Evolutionary conservation across 2,329 filamentous ascomycete species (phyloP), one percentile per base, ranked within the genome.

Genomic region (Trichoderma arundinaceum): DNA sequence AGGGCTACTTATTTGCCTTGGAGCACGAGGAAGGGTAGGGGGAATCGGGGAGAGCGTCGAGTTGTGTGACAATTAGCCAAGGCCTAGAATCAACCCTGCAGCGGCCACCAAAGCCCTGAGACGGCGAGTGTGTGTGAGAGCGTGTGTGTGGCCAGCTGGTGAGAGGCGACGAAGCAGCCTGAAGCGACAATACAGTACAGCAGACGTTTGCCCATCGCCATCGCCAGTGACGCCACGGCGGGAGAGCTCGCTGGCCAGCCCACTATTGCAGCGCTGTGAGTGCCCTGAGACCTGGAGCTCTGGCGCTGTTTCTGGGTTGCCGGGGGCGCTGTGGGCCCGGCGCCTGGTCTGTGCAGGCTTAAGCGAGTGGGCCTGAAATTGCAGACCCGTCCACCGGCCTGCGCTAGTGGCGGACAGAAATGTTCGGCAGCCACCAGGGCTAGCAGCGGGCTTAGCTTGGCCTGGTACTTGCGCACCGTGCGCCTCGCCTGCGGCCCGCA

Each of bases 1-100:
- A 71, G 73, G 74, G 77, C 75, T 81, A 79, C 78, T 80, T 81
- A 81, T 81, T 79, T 73, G 76, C 70, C 69, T 52, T 54, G 56
- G 44, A 58, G 59, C 28, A 58, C 44, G 64, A 64, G 22, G 53
- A 58, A 64, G 65, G 69, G 58, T 54, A 60, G 38, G 64, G 65
- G 67, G 68, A 57, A 64, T n/a, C n/a, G n/a, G n/a, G n/a, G n/a
- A n/a, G n/a, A n/a, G n/a, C n/a, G n/a, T n/a, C 64, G 12, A 52
- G 28, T 49, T 65, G 63, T 65, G 63, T 51, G 63, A 65, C 63
- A 22, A 59, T 44, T 7, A 39, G 32, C 22, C 28, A 58, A 62
- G 35, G 59, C 59, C 49, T 62, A 48, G 59, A 53, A 51, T n/a
- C 44, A 61, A 48, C 59, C 59, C 59, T 62, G 59, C 59, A 65